Evolutionary conservation across 495 filamentous ascomycete genomes (phyloP), one percentile per base, ranked within the genome.

Genomic region (Tuber melanosporum): DNA sequence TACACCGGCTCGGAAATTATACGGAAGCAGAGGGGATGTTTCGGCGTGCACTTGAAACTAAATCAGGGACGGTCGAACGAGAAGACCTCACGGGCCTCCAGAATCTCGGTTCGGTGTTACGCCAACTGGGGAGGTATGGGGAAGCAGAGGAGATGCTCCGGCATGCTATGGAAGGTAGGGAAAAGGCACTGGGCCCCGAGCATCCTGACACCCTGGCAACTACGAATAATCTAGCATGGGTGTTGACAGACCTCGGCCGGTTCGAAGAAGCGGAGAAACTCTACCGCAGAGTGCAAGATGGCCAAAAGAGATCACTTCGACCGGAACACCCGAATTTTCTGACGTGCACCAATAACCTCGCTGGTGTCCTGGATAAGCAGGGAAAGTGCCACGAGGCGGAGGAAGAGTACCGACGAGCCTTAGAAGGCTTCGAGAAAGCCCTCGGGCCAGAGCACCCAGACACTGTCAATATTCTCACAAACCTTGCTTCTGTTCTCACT

Each of bases 281-380:
- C 74, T 80, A 79, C 70, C 62, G 81, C 62, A 77, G 71, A 70
- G 83, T 79, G 20, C 71, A 85, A 42, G 72, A 43, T 45, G 79
- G 84, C 19, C 70, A 71, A 62, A 76, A 83, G 75, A 84, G 81
- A 62, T 74, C 74, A 6, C 72, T 85, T 6, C 81, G 83, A 42
- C 71, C 73, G 42, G 83, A 84, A 44, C 83, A 84, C 71, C 83
- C 78, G 2, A 20, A 75, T 19, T 82, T 83, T 43, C 70, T 84
- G 43, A 41, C 6, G 49, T 41, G 74, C 78, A 32, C 32, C 3
- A 32, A 20, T 75, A n/a, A 44, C 43, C n/a, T 82, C 15, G 83
- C 77, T 45, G 39, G 76, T 32, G 36, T 74, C 10, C 71, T 84
- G 6, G 41, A 79, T 44, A 72, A 69, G 17, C 77, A 73, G 41